Conservation (phyloP, 2,329 filamentous ascomycete genomes). For the Grosmannia penicillata region DNA sequence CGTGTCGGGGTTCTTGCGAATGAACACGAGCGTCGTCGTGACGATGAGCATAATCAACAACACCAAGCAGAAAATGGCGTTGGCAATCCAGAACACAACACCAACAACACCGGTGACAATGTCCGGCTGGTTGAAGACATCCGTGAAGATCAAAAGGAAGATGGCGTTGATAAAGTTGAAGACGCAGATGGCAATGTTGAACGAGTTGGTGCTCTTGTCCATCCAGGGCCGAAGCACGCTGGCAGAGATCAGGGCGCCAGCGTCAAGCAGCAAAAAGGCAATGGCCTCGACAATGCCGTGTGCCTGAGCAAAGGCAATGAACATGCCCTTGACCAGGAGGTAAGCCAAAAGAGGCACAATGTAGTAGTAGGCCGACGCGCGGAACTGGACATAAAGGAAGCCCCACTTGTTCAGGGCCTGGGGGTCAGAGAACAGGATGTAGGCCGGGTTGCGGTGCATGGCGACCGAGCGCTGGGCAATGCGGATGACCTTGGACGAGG, state of each 20-base stretch:
- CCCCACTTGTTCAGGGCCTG: conserved; percentile 82
- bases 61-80: conserved; percentile 62
- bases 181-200: conserved; percentile 72
- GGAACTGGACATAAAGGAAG: conserved; percentile 81
- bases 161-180: conserved; percentile 74
- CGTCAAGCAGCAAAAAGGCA: conserved; percentile 63
- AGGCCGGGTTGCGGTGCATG: conserved; percentile 84
- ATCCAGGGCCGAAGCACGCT: conserved; percentile 76
- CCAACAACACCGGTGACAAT: conserved; percentile 73
- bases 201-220: conserved; percentile 86
- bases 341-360: conserved; percentile 62
- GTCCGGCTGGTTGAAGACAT: conserved; percentile 62
- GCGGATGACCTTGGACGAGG: conserved; percentile 66
- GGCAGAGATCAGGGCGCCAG: conserved; percentile 52
- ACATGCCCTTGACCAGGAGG: conserved; percentile 64
- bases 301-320: conserved; percentile 60
- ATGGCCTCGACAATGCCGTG: conserved; percentile 57
- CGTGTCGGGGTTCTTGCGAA: conserved; percentile 74
- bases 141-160: conserved; percentile 70
- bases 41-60: conserved; percentile 67
- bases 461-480: conserved; percentile 66
- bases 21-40: conserved; percentile 47
- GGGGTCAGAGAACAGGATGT: conserved; percentile 80
- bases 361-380: conserved; percentile 79
- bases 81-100: conserved; percentile 69